Conservation (phyloP, 768 basidiomycete species). For the Daedalea quercina region DNA sequence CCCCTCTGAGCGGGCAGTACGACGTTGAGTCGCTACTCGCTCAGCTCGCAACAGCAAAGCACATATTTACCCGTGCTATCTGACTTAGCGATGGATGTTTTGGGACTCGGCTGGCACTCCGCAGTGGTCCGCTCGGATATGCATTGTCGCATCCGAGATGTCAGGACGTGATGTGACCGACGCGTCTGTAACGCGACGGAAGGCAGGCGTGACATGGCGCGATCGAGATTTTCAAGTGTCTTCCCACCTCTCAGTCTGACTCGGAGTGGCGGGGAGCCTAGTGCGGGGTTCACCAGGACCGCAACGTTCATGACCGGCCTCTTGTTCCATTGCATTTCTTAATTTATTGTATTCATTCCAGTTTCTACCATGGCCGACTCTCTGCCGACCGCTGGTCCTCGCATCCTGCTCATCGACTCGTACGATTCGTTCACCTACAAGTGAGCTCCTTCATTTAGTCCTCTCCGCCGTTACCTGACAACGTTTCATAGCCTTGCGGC, state of each 20-base stretch:
- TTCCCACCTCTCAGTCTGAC: too few species aligned
- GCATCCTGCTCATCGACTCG: constrained; percentile 71
- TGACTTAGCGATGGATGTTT: too few species aligned
- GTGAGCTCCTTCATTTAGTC: constrained; percentile 33
- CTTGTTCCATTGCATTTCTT: background rate
- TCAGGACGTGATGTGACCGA: background rate
- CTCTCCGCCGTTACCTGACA: background rate
- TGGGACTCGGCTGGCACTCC: too few species aligned
- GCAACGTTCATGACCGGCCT: constrained; percentile 1
- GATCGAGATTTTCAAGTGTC: background rate
- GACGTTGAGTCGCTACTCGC: too few species aligned
- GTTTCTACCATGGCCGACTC: background rate
- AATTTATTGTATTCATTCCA: background rate
- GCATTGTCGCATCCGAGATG: too few species aligned
- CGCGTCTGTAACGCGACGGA: background rate
- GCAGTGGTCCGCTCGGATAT: too few species aligned
- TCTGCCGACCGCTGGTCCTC: constrained; percentile 26
- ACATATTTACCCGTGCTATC: too few species aligned
- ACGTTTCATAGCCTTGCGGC: constrained; percentile 55
- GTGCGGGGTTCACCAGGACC: background rate
- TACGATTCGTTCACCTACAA: constrained; percentile 90
- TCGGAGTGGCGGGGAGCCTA: too few species aligned
- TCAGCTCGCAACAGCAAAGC: too few species aligned
- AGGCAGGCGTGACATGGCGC: background rate
- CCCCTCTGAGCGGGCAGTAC: too few species aligned